Base-by-base conservation (phyloP, 768 basidiomycete genomes). In the Suillus fuscotomentosus region DNA sequence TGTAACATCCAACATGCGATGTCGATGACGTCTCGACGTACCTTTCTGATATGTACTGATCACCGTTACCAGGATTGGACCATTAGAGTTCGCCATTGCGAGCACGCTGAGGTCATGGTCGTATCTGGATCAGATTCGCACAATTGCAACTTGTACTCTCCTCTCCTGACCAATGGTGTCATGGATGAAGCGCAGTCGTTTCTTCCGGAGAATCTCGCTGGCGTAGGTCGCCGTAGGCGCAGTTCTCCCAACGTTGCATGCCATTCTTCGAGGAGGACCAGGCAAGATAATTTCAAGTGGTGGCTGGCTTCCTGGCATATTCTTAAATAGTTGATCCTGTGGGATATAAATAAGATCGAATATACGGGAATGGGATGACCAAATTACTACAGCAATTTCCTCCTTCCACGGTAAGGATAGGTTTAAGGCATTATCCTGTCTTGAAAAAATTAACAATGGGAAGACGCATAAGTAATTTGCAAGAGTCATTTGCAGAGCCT, bases 21-120 rank as follows among this genome's bases (percentile, higher is more conserved):
- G n/a, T n/a, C n/a, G n/a, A n/a, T n/a, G n/a, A n/a, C n/a, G n/a
- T n/a, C n/a, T n/a, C n/a, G n/a, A n/a, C 15, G 54, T 65, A 56
- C 65, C 34, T 22, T 63, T 38, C 11, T 36, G 22, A 53, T 31
- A 11, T 43, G 11, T 43, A 20, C 31, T 24, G 22, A n/a, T 13
- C 22, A 57, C 61, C 27, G 13, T 42, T 61, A 41, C 34, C 36
- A 63, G 51, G n/a, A 31, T 64, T 61, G 7, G 63, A 62, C 1
- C 70, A 5, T 72, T 72, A 43, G 77, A 78, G 66, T 77, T 77
- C 67, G 67, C 69, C 59, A 73, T 77, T 14, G 77, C 77, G 11
- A 77, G 77, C 0, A 69, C 76, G 5, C 64, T 83, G 54, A 78
- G 79, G 66, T 63, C 72, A 14, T 85, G 83, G 83, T 69, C 73